phyloP scores from a whole-genome alignment of 305 asterid genomes.

The Solanum chacoense region DNA sequence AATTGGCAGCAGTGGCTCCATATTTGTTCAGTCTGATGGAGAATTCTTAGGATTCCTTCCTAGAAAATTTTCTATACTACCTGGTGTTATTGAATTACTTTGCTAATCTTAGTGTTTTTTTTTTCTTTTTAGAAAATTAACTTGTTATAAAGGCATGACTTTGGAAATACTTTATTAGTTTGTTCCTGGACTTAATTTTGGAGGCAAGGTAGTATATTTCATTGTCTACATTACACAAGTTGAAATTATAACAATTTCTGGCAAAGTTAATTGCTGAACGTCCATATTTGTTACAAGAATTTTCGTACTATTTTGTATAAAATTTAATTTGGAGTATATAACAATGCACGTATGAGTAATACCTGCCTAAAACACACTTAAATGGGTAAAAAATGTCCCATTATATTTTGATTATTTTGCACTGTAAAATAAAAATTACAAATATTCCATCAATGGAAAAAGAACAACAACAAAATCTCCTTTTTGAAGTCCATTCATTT shows the following conservation, averaged over 20 bases:
- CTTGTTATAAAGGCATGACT: neutral
- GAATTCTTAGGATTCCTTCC: conserved; percentile 80
- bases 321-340: neutral
- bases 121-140: neutral
- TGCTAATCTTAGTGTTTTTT: conserved; percentile 18
- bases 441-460: neutral
- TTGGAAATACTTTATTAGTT: neutral
- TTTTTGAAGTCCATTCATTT: neutral
- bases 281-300: neutral
- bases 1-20: conserved; percentile 27
- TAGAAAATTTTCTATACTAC: conserved; percentile 46
- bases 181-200: neutral
- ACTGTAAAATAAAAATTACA: neutral
- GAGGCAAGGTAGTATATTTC: neutral
- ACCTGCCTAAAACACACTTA: neutral
- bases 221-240: neutral
- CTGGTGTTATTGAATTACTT: conserved; percentile 61
- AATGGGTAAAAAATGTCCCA: neutral
- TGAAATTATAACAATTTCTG: neutral
- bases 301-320: neutral
- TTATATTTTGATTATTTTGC: neutral
- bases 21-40: conserved; percentile 85
- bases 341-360: neutral
- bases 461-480: neutral
- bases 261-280: neutral